Evolutionary conservation across 345 rosid species (phyloP).

Genomic region (Balakata baccata): DNA sequence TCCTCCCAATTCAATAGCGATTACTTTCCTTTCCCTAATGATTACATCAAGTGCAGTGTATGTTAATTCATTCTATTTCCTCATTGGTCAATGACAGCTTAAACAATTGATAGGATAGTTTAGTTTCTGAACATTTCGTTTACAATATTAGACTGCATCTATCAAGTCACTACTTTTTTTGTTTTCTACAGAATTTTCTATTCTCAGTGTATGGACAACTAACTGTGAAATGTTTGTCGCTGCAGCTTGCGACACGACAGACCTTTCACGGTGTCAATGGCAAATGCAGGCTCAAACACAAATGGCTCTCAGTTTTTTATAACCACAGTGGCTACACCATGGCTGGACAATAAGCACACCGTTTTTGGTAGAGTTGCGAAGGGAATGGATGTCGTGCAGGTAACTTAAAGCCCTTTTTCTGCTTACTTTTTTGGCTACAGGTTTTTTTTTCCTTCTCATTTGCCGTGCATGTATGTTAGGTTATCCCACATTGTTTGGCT

Average conservation of each 20-base stretch:
- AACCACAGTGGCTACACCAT: conserved; percentile 95
- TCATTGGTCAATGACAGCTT: background rate
- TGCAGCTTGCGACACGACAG: conserved; percentile 91
- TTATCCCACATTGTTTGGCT: too few relatives aligned
- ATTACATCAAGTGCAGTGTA: background rate
- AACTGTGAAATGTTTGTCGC: conserved; percentile 14
- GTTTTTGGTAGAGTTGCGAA: conserved; percentile 89
- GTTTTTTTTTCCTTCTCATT: too few relatives aligned
- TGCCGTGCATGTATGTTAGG: background rate
- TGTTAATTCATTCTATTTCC: background rate
- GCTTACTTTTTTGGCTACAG: background rate
- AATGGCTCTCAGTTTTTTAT: conserved; percentile 94
- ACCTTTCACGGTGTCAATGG: conserved; percentile 94
- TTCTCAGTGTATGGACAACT: background rate
- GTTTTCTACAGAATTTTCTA: too few relatives aligned
- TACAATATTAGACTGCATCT: background rate
- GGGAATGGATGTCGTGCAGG: conserved; percentile 99
- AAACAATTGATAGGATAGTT: background rate
- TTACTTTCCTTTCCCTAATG: background rate
- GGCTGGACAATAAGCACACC: conserved; percentile 97
- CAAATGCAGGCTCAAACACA: conserved; percentile 87
- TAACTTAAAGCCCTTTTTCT: conserved; percentile 24
- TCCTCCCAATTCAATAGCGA: background rate
- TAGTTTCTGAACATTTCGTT: background rate
- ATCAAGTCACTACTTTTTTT: background rate